Percentiles rank a stretch among this genome's conserved stretches.
Evolutionary conservation across 768 basidiomycete genomes (phyloP).

Genomic region (Rubroboletus pulcherrimus): DNA sequence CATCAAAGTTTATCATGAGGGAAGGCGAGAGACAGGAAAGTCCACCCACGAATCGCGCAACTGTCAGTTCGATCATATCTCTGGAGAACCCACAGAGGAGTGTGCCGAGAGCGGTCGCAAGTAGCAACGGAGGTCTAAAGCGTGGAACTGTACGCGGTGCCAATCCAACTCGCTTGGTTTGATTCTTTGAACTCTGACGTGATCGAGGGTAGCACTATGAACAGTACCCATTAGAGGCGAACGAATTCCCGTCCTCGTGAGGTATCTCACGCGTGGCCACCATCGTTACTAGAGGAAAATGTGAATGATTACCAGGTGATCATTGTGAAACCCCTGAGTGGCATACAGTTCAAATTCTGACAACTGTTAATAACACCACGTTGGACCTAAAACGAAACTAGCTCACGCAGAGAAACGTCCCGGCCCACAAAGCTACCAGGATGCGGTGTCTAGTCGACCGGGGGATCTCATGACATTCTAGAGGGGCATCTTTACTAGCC

Average conservation of each 20-base stretch:
- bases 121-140: background rate
- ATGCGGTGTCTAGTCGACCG: slow-evolving; percentile 55
- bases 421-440: slow-evolving; percentile 61
- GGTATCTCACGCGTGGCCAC: slow-evolving; percentile 17
- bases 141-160: slow-evolving; percentile 13
- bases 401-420: slow-evolving; percentile 64
- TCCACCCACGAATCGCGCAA: slow-evolving; percentile 13
- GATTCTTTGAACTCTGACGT: slow-evolving; percentile 24
- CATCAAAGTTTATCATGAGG: background rate
- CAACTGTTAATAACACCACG: background rate
- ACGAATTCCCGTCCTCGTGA: too few relatives aligned
- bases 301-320: background rate
- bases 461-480: slow-evolving; percentile 56
- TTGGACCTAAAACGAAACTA: background rate
- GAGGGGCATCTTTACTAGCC: background rate
- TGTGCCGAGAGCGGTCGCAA: slow-evolving; percentile 6
- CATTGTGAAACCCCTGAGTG: background rate
- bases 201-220: slow-evolving; percentile 13
- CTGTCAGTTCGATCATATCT: slow-evolving; percentile 9
- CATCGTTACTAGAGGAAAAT: slow-evolving; percentile 15
- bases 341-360: slow-evolving; percentile 14
- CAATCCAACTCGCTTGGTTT: slow-evolving; percentile 27
- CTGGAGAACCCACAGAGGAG: slow-evolving; percentile 10
- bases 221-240: background rate
- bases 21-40: background rate